Evolutionary conservation across 495 filamentous ascomycete genomes (phyloP), one percentile per base, ranked within the genome.

Genomic region (Xylaria longipes): DNA sequence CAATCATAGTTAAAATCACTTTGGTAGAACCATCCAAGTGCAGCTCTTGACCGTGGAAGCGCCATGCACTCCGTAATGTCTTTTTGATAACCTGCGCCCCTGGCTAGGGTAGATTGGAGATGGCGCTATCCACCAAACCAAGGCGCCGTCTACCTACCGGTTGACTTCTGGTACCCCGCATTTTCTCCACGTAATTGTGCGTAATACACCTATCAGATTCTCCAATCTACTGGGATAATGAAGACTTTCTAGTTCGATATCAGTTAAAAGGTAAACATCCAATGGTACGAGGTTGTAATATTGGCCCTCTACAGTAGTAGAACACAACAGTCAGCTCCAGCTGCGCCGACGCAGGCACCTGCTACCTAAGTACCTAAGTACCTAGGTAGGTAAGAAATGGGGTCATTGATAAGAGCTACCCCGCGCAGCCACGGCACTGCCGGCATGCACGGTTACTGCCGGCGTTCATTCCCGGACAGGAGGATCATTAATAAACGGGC

Each of bases 391-490:
- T n/a, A n/a, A n/a, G n/a, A n/a, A n/a, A n/a, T n/a, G n/a, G n/a
- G n/a, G n/a, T n/a, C n/a, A n/a, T n/a, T n/a, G n/a, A n/a, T n/a
- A n/a, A n/a, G n/a, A n/a, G n/a, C n/a, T n/a, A 67, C 48, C 65
- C 64, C 65, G 65, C 65, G 33, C 35, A 56, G 66, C 25, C 50
- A 46, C 25, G 52, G 52, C 4, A n/a, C 17, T 39, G 48, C 33
- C 65, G 48, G 33, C 29, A 39, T 56, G 31, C 48, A 37, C 48
- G 48, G 65, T 41, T 67, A 56, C 65, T 54, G 48, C 33, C 65
- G 65, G 65, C 65, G 35, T n/a, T 9, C n/a, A 17, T 41, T 41
- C n/a, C 17, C 65, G 27, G 43, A 12, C 14, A 50, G 14, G 6
- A 50, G 14, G 31, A 22, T 29, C 33, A 60, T n/a, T 60, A 12